A percentile compares a stretch with the other conserved stretches of the same genome.
Conservation (phyloP, 306 rosid genomes). For the Phaseolus lunatus region DNA sequence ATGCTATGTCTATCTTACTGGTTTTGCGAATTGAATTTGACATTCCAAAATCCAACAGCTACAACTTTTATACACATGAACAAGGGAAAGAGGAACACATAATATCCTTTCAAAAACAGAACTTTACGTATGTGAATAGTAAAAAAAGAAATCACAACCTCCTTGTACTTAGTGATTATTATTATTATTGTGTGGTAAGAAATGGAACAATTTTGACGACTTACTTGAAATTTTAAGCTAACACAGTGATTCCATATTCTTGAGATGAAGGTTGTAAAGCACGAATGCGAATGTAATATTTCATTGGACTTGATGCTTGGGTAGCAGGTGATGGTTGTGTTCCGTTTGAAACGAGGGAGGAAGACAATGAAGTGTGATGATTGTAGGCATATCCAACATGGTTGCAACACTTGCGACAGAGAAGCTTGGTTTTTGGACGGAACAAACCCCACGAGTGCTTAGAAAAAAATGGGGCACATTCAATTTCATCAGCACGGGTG, state of each 20-base stretch:
- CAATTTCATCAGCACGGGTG: slow-evolving; percentile 73
- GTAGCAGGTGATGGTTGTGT: slow-evolving; percentile 54
- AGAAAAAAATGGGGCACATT: slow-evolving; percentile 73
- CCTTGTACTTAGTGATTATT: background rate
- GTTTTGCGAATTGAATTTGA: background rate
- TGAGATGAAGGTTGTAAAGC: slow-evolving; percentile 83
- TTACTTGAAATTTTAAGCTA: slow-evolving; percentile 14
- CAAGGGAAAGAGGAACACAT: background rate
- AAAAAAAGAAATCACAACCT: background rate
- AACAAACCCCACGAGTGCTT: slow-evolving; percentile 78
- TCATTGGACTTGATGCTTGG: slow-evolving; percentile 48
- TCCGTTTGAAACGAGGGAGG: slow-evolving; percentile 53
- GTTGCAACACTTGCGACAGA: slow-evolving; percentile 87
- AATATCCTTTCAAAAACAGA: slow-evolving; percentile 19
- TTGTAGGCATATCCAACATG: slow-evolving; percentile 69
- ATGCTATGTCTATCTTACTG: background rate
- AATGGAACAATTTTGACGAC: slow-evolving; percentile 22
- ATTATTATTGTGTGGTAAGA: background rate
- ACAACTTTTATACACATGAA: background rate
- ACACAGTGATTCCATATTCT: slow-evolving; percentile 48
- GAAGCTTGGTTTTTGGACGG: slow-evolving; percentile 77
- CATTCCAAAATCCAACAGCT: background rate
- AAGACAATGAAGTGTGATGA: slow-evolving; percentile 49
- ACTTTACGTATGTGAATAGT: background rate
- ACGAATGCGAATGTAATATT: slow-evolving; percentile 75